phyloP scores from a whole-genome alignment of 352 stramenopile species.

The Globisporangium middletonii region DNA sequence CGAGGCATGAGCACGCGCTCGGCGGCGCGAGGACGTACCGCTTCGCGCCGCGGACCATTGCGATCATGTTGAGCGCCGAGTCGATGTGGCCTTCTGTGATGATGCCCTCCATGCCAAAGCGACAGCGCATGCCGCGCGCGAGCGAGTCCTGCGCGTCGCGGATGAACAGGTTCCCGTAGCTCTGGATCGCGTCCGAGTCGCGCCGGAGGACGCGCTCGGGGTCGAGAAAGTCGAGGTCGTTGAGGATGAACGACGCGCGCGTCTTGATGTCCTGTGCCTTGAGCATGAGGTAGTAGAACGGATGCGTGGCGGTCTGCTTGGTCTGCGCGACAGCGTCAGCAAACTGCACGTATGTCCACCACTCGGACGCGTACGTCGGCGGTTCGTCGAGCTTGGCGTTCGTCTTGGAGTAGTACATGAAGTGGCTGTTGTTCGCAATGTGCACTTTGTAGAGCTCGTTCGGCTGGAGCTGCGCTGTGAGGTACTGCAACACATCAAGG shows the following conservation, averaged over 20 bases:
- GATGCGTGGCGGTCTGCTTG: slow-evolving; percentile 15
- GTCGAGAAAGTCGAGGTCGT: slow-evolving; percentile 92
- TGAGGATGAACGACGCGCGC: slow-evolving; percentile 50
- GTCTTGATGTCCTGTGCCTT: slow-evolving; percentile 37
- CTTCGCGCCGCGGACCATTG: slow-evolving; percentile 85
- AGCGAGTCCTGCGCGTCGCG: slow-evolving; percentile 26
- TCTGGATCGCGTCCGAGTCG: slow-evolving; percentile 30
- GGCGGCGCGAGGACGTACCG: slow-evolving; percentile 92
- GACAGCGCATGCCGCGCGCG: slow-evolving; percentile 54
- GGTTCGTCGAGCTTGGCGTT: slow-evolving; percentile 23
- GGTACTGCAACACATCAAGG: slow-evolving; percentile 23
- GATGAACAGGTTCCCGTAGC: slow-evolving; percentile 54
- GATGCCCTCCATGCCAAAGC: slow-evolving; percentile 91
- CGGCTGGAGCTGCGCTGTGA: slow-evolving; percentile 33
- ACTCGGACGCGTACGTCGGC: slow-evolving; percentile 38
- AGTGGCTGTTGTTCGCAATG: slow-evolving; percentile 87
- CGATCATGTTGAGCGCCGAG: slow-evolving; percentile 90
- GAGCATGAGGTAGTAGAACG: slow-evolving; percentile 61
- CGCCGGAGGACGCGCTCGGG: slow-evolving; percentile 38
- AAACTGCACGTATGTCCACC: slow-evolving; percentile 64
- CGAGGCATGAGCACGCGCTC: slow-evolving; percentile 77
- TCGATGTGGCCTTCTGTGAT: slow-evolving; percentile 94
- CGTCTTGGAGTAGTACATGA: slow-evolving; percentile 90
- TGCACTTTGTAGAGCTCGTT: slow-evolving; percentile 53
- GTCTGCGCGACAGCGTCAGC: slow-evolving; percentile 22